These are phyloP conservation scores for Linum trigynum DNA, from an alignment of 345 rosid genomes.

Conservation along the genomic window DNA sequence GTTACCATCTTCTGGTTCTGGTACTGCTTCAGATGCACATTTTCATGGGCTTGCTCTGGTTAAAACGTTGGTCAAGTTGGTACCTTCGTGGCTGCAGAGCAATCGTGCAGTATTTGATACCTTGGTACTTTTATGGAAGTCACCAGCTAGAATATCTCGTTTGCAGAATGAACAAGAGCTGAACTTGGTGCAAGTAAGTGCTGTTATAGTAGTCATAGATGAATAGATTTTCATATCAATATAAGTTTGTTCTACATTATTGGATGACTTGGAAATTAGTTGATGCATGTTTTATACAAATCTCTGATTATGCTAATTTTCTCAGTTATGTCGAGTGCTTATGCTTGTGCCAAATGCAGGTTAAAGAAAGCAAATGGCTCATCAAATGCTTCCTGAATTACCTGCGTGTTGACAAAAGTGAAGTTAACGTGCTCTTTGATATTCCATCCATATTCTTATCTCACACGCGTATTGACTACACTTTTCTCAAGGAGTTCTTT, in stretches of 20 bases:
- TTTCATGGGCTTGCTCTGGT: slow-evolving; percentile 91
- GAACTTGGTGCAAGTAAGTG: slow-evolving; percentile 80
- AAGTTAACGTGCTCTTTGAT: slow-evolving; percentile 86
- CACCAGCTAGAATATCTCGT: slow-evolving; percentile 82
- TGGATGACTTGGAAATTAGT: neutral
- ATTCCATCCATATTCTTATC: slow-evolving; percentile 84
- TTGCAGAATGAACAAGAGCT: slow-evolving; percentile 88
- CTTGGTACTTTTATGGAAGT: slow-evolving; percentile 82
- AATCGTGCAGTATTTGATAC: slow-evolving; percentile 79
- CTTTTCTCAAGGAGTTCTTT: slow-evolving; percentile 95
- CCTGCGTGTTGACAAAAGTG: slow-evolving; percentile 67
- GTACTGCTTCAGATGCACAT: slow-evolving; percentile 61
- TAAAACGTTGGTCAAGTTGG: slow-evolving; percentile 78
- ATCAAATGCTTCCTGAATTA: slow-evolving; percentile 93
- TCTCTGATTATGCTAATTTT: neutral
- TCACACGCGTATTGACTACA: slow-evolving; percentile 91
- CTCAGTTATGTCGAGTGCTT: neutral
- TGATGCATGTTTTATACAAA: neutral
- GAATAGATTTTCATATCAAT: neutral
- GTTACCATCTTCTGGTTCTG: slow-evolving; percentile 33
- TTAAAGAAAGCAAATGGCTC: slow-evolving; percentile 99
- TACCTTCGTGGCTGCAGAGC: slow-evolving; percentile 89
- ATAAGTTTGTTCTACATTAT: neutral
- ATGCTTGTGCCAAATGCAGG: slow-evolving; percentile 38
- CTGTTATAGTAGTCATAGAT: neutral